Conservation (phyloP, 2,329 filamentous ascomycete genomes). For the Teratosphaeria pseudoeucalypti region DNA sequence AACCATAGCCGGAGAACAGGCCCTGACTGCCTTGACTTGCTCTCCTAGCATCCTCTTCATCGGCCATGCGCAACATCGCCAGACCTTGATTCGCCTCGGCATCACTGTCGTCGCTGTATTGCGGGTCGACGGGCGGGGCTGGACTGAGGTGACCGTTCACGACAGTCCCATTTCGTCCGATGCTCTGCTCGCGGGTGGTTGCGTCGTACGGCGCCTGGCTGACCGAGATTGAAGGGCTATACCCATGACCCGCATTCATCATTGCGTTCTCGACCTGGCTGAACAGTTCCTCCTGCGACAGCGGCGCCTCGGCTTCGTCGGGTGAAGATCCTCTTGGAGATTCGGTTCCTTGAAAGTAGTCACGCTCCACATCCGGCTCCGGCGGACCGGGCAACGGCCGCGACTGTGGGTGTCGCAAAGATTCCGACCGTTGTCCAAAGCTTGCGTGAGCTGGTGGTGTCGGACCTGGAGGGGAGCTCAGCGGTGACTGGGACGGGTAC, state of each 20-base stretch:
- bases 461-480: constrained; percentile 40
- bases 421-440: constrained; percentile 28
- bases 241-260: constrained; percentile 25
- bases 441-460: constrained; percentile 38
- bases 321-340: constrained; percentile 6
- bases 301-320: constrained; percentile 17
- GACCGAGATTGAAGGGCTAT: constrained; percentile 29
- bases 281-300: constrained; percentile 47
- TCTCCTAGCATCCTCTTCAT: constrained; percentile 53
- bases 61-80: constrained; percentile 72
- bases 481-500: constrained; percentile 24
- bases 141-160: constrained; percentile 37
- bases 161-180: constrained; percentile 14
- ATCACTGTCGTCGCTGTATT: constrained; percentile 67
- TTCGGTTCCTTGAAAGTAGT: constrained; percentile 27
- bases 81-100: constrained; percentile 77
- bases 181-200: constrained; percentile 9
- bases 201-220: constrained; percentile 22
- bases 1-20: constrained; percentile 37
- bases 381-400: constrained; percentile 51
- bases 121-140: constrained; percentile 33
- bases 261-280: constrained; percentile 47
- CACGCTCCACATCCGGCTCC: constrained; percentile 26
- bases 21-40: constrained; percentile 47
- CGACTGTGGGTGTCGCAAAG: constrained; percentile 46